Evolutionary conservation across 2,329 filamentous ascomycete genomes (phyloP).

Genomic region (Aureobasidium uvarum): DNA sequence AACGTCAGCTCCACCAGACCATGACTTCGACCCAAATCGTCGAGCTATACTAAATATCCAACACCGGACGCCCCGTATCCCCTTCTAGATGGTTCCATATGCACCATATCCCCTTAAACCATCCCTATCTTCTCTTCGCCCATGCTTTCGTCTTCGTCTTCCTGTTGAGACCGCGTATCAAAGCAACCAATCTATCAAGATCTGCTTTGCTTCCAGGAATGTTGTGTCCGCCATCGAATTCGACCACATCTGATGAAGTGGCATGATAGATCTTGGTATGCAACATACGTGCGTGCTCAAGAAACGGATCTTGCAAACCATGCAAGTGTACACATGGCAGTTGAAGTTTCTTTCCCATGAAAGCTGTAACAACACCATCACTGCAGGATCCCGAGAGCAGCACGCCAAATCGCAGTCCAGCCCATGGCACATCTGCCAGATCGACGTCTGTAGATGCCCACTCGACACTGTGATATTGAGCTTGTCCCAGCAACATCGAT

Average conservation of each 20-base stretch:
- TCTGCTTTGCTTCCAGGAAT: slow-evolving; percentile 11
- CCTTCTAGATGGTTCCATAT: neutral
- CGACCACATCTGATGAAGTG: slow-evolving; percentile 1
- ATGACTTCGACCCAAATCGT: neutral
- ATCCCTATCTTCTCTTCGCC: neutral
- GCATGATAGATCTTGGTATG: slow-evolving; percentile 18
- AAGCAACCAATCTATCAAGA: slow-evolving; percentile 1
- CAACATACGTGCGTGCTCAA: slow-evolving; percentile 2
- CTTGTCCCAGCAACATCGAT: neutral
- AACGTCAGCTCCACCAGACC: neutral
- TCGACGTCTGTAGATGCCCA: slow-evolving; percentile 1
- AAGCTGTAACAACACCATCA: neutral
- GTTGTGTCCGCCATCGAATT: slow-evolving; percentile 7
- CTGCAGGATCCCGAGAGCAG: slow-evolving; percentile 13
- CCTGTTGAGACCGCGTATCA: slow-evolving; percentile 4
- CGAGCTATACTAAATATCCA: neutral
- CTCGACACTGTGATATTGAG: slow-evolving; percentile 6
- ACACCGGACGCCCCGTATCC: neutral
- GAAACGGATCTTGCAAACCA: slow-evolving; percentile 6
- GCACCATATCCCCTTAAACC: neutral
- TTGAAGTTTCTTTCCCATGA: slow-evolving; percentile 13
- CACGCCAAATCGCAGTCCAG: neutral
- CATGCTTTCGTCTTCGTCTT: neutral
- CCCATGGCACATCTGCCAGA: slow-evolving; percentile 4
- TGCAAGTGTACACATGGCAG: slow-evolving; percentile 2